Percentiles rank a stretch among this genome's conserved stretches.
Conservation (phyloP, 306 rosid genomes). For the Fagus crenata region DNA sequence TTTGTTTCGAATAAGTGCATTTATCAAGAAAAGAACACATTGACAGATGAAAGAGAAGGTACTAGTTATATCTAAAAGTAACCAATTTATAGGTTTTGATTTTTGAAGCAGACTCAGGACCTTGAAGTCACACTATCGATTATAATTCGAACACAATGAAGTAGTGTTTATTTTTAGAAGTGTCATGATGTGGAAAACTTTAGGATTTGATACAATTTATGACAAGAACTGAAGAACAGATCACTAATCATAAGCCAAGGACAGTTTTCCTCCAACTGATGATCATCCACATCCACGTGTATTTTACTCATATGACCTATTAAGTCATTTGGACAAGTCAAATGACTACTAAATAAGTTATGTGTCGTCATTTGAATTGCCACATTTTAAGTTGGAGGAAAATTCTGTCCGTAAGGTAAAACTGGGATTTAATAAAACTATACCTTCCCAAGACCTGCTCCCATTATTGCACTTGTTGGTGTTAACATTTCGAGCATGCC, state of each 20-base stretch:
- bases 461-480: constrained; percentile 98
- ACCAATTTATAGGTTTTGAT: not conserved
- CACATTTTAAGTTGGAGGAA: no score
- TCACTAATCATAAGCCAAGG: constrained; percentile 20
- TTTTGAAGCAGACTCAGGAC: not conserved
- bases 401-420: constrained; percentile 9
- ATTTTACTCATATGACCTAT: no score
- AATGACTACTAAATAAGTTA: no score
- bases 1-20: not conserved
- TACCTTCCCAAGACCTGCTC: constrained; percentile 98
- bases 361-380: no score
- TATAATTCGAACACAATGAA: not conserved
- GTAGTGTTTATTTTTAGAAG: not conserved
- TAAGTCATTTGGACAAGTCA: no score
- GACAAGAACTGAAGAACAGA: constrained; percentile 15
- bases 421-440: constrained; percentile 6
- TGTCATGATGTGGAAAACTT: not conserved
- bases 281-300: no score
- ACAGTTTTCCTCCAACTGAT: not conserved
- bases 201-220: not conserved
- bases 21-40: constrained; percentile 3
- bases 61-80: not conserved
- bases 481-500: constrained; percentile 99
- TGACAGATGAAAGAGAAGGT: not conserved
- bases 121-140: constrained; percentile 2